Percentiles rank a stretch among this genome's conserved stretches.
Conservation (phyloP, 2,329 filamentous ascomycete species). For the Mycogone perniciosa region DNA sequence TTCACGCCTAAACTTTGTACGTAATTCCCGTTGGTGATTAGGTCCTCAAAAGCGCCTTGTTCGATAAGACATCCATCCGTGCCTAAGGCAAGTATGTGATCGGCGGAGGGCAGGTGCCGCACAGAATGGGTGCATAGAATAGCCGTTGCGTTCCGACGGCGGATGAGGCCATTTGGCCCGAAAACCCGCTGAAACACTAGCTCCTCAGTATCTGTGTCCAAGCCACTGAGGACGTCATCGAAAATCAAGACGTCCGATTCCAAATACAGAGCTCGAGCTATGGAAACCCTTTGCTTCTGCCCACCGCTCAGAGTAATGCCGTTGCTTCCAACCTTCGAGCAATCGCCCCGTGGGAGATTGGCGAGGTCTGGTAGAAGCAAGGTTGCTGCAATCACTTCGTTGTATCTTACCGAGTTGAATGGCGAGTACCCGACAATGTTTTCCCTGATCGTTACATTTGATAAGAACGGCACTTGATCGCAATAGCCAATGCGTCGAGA, state of each 20-base stretch:
- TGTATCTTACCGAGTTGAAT: conserved; percentile 28
- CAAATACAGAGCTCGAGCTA: conserved; percentile 89
- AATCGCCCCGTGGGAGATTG: conserved; percentile 28
- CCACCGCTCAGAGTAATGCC: conserved; percentile 39
- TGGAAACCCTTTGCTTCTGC: conserved; percentile 69
- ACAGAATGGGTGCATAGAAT: conserved; percentile 34
- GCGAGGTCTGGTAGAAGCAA: conserved; percentile 27
- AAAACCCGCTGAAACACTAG: conserved; percentile 39
- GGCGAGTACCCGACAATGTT: conserved; percentile 32
- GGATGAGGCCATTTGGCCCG: conserved; percentile 34
- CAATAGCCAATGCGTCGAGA: conserved; percentile 24
- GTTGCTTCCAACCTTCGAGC: conserved; percentile 34
- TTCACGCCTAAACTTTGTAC: conserved; percentile 32
- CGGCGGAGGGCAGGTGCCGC: conserved; percentile 28
- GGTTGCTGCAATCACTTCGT: conserved; percentile 29
- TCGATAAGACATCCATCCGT: conserved; percentile 36
- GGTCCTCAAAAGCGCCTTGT: conserved; percentile 27
- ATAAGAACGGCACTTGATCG: conserved; percentile 27
- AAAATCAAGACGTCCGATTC: conserved; percentile 77
- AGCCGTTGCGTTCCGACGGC: conserved; percentile 30
- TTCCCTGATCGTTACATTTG: conserved; percentile 29
- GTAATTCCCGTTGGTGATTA: conserved; percentile 30
- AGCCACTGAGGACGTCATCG: conserved; percentile 30
- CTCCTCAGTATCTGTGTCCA: conserved; percentile 39
- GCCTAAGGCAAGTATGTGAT: conserved; percentile 43